Evolutionary conservation across 768 basidiomycete species (phyloP), one percentile per base, ranked within the genome.

Genomic region (Brasilioporus rufonigricans): DNA sequence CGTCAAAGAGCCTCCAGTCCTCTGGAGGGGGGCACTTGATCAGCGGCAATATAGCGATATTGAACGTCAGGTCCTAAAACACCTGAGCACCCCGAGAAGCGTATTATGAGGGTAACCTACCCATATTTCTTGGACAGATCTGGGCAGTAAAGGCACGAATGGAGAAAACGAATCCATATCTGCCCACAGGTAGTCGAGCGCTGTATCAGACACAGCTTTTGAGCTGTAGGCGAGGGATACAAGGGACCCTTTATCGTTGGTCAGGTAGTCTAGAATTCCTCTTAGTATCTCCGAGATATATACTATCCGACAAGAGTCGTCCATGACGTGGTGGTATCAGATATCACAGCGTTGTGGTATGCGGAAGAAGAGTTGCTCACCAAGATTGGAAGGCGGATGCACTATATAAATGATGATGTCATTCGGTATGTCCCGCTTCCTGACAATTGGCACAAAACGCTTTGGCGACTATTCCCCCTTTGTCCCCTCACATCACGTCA

Each of bases 131-230:
- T 48, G 55, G 1, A 61, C 49, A 0, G 26, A 21, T 24, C 45
- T 38, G 35, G 62, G 62, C 10, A 63, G 50, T 8, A 63, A 24
- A 4, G 62, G 62, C 1, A 56, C 47, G 38, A 62, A 56, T 6
- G 58, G 61, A 12, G 36, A 43, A 18, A 61, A 61, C 24, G 62
- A 49, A 33, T 53, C 52, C 62, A 64, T 63, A 19, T 60, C 52
- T 44, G 46, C 63, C 62, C 59, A 63, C 24, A 63, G 43, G 13
- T 52, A 56, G 41, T 64, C 62, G 19, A 63, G 55, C 5, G 62
- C 48, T 33, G 46, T 44, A 10, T 16, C 40, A 29, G 47, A 60
- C 19, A 64, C 27, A 13, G 43, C 53, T 31, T 57, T 57, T 9
- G 58, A 61, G 13, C 44, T 61, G 41, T 24, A 55, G 26, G 49